These are phyloP conservation scores for Pleoardoris graminearum DNA, from an alignment of 2,329 filamentous ascomycete species.

Conservation along the genomic window DNA sequence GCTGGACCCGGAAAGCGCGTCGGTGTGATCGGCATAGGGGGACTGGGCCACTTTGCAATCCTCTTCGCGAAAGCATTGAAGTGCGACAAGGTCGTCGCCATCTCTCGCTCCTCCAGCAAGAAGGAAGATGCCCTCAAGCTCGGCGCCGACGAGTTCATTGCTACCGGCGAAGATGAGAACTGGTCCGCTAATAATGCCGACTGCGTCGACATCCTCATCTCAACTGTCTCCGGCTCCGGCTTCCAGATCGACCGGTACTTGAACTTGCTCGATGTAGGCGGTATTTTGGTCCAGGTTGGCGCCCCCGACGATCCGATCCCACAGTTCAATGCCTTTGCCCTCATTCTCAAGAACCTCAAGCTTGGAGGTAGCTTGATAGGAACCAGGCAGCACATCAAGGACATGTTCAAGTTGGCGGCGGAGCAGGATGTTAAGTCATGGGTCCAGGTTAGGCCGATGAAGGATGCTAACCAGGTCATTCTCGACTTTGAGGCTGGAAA, in stretches of 20 bases:
- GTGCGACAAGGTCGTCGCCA: constrained; percentile 66
- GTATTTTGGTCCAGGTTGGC: constrained; percentile 68
- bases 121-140: constrained; percentile 63
- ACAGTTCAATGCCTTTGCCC: constrained; percentile 55
- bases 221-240: constrained; percentile 58
- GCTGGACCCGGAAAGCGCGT: constrained; percentile 77
- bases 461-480: constrained; percentile 57
- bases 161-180: constrained; percentile 60
- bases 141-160: constrained; percentile 65
- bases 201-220: constrained; percentile 62
- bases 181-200: constrained; percentile 61
- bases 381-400: constrained; percentile 26
- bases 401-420: constrained; percentile 59
- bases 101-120: constrained; percentile 64
- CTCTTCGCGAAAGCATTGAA: constrained; percentile 72
- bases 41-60: constrained; percentile 72
- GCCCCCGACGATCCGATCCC: constrained; percentile 62
- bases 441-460: constrained; percentile 65
- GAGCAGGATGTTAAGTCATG: constrained; percentile 62
- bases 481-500: constrained; percentile 62
- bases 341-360: constrained; percentile 47
- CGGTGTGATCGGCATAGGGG: constrained; percentile 72
- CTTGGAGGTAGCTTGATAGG: constrained; percentile 32
- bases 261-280: constrained; percentile 60
- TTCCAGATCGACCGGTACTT: constrained; percentile 65